Evolutionary conservation across 2,329 filamentous ascomycete genomes (phyloP).

Genomic region (Scytalidium lignicola): DNA sequence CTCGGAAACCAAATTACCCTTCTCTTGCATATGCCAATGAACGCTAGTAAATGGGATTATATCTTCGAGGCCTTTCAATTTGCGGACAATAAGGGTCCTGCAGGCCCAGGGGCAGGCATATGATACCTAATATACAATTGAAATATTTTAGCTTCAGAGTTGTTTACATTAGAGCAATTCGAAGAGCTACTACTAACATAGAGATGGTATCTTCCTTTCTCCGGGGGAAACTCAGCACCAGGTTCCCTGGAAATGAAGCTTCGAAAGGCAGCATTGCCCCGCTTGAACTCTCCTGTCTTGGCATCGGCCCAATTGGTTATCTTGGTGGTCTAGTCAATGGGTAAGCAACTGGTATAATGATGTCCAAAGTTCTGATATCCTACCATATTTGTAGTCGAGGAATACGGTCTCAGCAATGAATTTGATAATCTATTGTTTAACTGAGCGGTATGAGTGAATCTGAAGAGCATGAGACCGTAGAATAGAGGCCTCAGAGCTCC

Average conservation of each 20-base stretch:
- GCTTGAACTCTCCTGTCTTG: conserved; percentile 87
- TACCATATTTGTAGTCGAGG: conserved; percentile 9
- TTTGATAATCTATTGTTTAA: neutral
- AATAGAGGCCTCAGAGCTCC: neutral
- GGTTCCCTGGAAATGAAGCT: conserved; percentile 57
- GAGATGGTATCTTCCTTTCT: conserved; percentile 88
- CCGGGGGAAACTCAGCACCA: conserved; percentile 62
- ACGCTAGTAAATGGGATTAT: conserved; percentile 52
- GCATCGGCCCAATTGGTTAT: conserved; percentile 86
- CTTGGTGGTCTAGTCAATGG: conserved; percentile 26
- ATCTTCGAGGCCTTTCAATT: conserved; percentile 88
- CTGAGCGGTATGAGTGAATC: neutral
- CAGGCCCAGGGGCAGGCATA: conserved; percentile 65
- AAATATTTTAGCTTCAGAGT: conserved; percentile 35
- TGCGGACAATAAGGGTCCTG: conserved; percentile 78
- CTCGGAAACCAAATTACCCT: conserved; percentile 32
- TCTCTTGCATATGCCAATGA: conserved; percentile 61
- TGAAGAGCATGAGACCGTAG: neutral
- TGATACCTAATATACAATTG: conserved; percentile 26
- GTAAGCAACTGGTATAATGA: neutral
- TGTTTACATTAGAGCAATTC: conserved; percentile 58
- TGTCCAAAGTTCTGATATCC: neutral
- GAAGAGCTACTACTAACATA: conserved; percentile 64
- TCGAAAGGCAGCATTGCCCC: conserved; percentile 77
- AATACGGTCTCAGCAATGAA: neutral